A percentile compares a stretch with the other conserved stretches of the same genome.
Conservation (phyloP, 257 asterid genomes). For the Ocimum tenuiflorum region DNA sequence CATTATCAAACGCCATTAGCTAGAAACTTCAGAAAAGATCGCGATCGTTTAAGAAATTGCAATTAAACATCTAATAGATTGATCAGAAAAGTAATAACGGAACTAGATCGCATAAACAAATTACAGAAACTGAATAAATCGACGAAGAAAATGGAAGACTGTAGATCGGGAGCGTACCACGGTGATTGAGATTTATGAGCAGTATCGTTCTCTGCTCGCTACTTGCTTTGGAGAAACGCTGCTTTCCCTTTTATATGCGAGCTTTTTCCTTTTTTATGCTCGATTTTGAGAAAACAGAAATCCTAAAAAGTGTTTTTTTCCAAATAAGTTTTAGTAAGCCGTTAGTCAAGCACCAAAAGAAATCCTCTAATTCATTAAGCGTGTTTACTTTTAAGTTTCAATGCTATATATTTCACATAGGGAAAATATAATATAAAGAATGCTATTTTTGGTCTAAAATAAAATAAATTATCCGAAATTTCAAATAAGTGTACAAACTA, state of each 20-base stretch:
- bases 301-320: not conserved
- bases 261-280: not conserved
- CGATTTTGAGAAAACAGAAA: not conserved
- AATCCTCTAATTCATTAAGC: no score
- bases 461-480: no score
- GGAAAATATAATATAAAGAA: no score
- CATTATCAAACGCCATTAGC: not conserved
- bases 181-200: not conserved
- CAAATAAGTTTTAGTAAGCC: not conserved
- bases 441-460: no score
- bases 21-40: not conserved
- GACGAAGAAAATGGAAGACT: not conserved
- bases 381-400: no score
- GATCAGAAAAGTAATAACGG: not conserved
- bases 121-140: slow-evolving; percentile 1
- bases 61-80: slow-evolving; percentile 5
- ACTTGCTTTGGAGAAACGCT: slow-evolving; percentile 21
- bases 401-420: no score
- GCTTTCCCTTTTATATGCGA: not conserved
- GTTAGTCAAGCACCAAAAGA: no score
- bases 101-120: not conserved
- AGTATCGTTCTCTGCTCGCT: not conserved
- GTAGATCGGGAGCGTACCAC: slow-evolving; percentile 20
- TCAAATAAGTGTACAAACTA: no score
- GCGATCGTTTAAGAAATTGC: slow-evolving; percentile 13